Evolutionary conservation across 345 rosid species (phyloP).

Genomic region (Microthlaspi erraticum): DNA sequence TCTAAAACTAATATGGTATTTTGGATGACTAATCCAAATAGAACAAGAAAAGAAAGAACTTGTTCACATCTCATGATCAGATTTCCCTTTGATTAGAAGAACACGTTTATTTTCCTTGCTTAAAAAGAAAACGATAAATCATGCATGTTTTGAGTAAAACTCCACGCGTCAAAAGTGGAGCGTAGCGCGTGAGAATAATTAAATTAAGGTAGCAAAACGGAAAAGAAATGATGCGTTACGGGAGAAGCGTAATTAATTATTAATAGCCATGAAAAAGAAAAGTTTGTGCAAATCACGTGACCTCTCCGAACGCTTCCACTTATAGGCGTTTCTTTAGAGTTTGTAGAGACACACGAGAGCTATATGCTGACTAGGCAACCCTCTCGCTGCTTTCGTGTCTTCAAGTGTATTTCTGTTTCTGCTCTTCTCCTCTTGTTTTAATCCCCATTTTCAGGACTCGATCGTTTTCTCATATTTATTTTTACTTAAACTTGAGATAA

Average conservation of each 20-base stretch:
- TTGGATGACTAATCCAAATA: constrained; percentile 22
- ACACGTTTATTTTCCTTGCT: constrained; percentile 32
- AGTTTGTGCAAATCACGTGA: constrained; percentile 41
- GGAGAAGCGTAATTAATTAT: constrained; percentile 26
- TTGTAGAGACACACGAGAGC: constrained; percentile 32
- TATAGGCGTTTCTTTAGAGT: constrained; percentile 40
- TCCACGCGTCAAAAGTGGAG: constrained; percentile 25
- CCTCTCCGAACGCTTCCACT: constrained; percentile 26
- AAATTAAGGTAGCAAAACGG: constrained; percentile 1
- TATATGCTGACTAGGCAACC: constrained; percentile 34
- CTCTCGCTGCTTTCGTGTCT: constrained; percentile 36
- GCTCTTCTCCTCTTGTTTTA: constrained; percentile 23
- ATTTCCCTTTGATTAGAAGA: constrained; percentile 1
- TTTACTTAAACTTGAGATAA: background rate
- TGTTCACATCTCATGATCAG: constrained; percentile 26
- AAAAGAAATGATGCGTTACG: constrained; percentile 33
- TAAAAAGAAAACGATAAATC: constrained; percentile 29
- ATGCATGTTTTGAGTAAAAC: constrained; percentile 22
- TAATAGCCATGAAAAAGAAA: constrained; percentile 7
- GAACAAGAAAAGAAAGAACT: background rate
- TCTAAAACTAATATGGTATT: background rate
- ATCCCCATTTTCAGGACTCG: constrained; percentile 27
- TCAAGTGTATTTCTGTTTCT: background rate
- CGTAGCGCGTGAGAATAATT: constrained; percentile 37
- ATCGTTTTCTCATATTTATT: background rate